Evolutionary conservation across 1,139 yeast species (phyloP).

Genomic region (Wickerhamomyces sp.): DNA sequence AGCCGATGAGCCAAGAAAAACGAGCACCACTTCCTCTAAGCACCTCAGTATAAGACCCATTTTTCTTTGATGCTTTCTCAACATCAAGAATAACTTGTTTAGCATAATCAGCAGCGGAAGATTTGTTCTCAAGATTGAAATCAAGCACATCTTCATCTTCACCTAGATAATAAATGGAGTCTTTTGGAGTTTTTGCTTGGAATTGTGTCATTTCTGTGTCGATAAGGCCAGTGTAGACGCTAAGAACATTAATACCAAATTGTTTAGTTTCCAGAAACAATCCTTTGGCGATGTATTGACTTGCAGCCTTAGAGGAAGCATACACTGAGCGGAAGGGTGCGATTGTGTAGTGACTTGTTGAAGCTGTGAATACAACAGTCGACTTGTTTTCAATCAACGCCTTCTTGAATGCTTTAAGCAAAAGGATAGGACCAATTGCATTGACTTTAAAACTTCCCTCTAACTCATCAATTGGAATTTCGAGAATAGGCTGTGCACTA

Average conservation of each 20-base stretch:
- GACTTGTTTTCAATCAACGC: conserved; percentile 60
- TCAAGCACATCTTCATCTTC: not conserved
- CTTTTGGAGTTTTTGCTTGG: not conserved
- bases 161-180: not conserved
- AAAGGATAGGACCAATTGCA: conserved; percentile 26
- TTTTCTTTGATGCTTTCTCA: not conserved
- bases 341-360: conserved; percentile 43
- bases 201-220: conserved; percentile 30
- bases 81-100: not conserved
- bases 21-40: not conserved
- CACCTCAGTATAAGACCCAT: not conserved
- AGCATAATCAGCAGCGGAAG: not conserved
- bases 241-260: conserved; percentile 49
- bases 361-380: conserved; percentile 66
- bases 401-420: conserved; percentile 51
- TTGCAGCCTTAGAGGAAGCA: conserved; percentile 60
- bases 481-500: conserved; percentile 63
- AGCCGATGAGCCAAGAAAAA: too few species aligned
- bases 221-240: conserved; percentile 61
- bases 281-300: conserved; percentile 57
- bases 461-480: conserved; percentile 49
- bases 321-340: not conserved
- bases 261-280: conserved; percentile 57
- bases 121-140: not conserved
- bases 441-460: conserved; percentile 57